These are phyloP conservation scores for Hymenoscyphus scutula DNA, from an alignment of 2,329 filamentous ascomycete species.

Conservation along the genomic window DNA sequence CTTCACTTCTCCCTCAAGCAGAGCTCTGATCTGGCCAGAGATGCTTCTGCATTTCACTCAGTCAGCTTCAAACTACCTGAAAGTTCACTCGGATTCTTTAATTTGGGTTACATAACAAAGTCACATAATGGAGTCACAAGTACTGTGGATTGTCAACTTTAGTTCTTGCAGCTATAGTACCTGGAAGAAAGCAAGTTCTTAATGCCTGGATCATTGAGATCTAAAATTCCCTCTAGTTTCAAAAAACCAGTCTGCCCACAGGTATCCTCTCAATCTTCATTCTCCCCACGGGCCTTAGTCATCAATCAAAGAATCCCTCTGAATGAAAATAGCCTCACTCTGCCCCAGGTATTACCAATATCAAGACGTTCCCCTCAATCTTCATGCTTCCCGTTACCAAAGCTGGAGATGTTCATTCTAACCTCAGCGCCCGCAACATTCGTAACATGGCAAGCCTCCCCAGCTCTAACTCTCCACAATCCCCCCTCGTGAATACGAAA, in stretches of 20 bases:
- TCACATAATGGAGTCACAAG: not conserved
- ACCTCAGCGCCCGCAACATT: conserved; percentile 4
- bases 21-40: too few species aligned
- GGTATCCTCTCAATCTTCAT: not conserved
- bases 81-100: too few species aligned
- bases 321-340: not conserved
- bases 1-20: too few species aligned
- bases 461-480: conserved; percentile 24
- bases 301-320: too few species aligned
- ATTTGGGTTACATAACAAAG: too few species aligned
- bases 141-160: not conserved
- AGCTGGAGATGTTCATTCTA: not conserved
- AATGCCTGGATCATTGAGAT: not conserved
- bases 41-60: too few species aligned
- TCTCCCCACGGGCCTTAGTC: not conserved
- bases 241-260: not conserved
- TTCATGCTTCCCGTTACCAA: not conserved
- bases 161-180: not conserved
- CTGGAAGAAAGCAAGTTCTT: not conserved
- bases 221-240: not conserved
- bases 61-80: too few species aligned
- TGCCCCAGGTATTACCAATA: too few species aligned
- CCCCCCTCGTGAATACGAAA: conserved; percentile 23
- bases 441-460: conserved; percentile 18
- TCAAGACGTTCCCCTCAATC: not conserved